phyloP scores from a whole-genome alignment of 441 rosid species.

The Adansonia gregorii region DNA sequence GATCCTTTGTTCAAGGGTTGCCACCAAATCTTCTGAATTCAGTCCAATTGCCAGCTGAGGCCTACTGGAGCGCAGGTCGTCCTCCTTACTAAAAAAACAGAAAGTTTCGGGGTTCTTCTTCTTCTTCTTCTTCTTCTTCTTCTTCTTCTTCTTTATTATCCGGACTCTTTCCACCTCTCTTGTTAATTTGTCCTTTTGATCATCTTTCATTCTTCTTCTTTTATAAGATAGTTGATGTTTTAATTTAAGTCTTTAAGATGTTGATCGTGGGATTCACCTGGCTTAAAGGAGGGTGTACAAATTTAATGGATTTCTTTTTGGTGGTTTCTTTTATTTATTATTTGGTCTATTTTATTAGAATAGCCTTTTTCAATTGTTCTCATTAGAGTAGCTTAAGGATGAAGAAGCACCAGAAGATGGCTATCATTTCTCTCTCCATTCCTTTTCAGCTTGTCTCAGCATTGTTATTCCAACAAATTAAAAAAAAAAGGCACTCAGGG shows the following conservation, averaged over 20 bases:
- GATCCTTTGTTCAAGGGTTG: constrained; percentile 66
- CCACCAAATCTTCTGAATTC: constrained; percentile 71
- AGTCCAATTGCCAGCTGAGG: constrained; percentile 69
- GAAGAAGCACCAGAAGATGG: constrained; percentile 32
- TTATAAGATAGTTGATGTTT: constrained; percentile 32
- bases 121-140: constrained; percentile 28
- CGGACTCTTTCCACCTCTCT: constrained; percentile 18
- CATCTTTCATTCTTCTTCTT: constrained; percentile 39
- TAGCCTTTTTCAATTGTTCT: constrained; percentile 6
- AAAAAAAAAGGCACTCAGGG: neutral
- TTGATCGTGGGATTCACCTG: constrained; percentile 35
- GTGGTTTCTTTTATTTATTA: neutral
- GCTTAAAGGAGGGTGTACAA: constrained; percentile 54
- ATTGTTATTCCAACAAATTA: constrained; percentile 24
- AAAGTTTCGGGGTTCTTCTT: constrained; percentile 26
- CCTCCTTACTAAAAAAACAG: constrained; percentile 51
- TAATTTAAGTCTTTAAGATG: constrained; percentile 24
- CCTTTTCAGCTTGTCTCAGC: constrained; percentile 31
- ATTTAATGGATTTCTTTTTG: constrained; percentile 33
- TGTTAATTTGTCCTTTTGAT: constrained; percentile 30
- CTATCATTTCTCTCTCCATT: constrained; percentile 4
- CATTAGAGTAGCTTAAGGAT: constrained; percentile 30
- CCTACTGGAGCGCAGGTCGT: constrained; percentile 66
- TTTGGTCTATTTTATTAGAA: neutral
- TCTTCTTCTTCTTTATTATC: constrained; percentile 21